phyloP scores from a whole-genome alignment of 805 yeast species.

The Pichia rugopelliculosa region DNA sequence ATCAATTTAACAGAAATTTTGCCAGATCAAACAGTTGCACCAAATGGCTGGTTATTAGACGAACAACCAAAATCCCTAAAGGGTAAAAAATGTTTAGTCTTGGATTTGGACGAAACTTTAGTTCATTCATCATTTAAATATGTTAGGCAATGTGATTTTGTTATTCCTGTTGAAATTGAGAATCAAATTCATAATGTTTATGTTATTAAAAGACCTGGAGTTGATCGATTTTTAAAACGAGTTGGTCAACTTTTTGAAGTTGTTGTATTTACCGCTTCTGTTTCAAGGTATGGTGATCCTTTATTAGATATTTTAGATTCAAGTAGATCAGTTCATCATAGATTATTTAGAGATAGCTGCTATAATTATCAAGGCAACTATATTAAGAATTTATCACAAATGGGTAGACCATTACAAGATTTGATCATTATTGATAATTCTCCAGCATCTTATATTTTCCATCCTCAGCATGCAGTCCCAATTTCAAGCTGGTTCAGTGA shows the following conservation, averaged over 20 bases:
- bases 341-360: constrained; percentile 92
- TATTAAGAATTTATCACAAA: constrained; percentile 86
- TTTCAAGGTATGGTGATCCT: constrained; percentile 94
- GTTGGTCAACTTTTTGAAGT: constrained; percentile 89
- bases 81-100: constrained; percentile 75
- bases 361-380: constrained; percentile 90
- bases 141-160: constrained; percentile 88
- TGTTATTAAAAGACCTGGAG: constrained; percentile 96
- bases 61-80: constrained; percentile 42
- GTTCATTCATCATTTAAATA: constrained; percentile 94
- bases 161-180: constrained; percentile 95
- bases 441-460: constrained; percentile 96
- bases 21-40: constrained; percentile 56
- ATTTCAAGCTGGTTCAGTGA: constrained; percentile 98
- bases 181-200: constrained; percentile 88
- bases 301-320: constrained; percentile 79
- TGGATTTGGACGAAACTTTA: constrained; percentile 92
- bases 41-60: constrained; percentile 62
- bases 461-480: constrained; percentile 97
- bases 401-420: constrained; percentile 85
- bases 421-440: constrained; percentile 91
- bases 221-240: constrained; percentile 77
- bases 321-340: constrained; percentile 72
- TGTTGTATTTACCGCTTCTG: constrained; percentile 95
- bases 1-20: constrained; percentile 59